Evolutionary conservation across 2,329 filamentous ascomycete species (phyloP).

Genomic region (Phaeoacremonium minimum): DNA sequence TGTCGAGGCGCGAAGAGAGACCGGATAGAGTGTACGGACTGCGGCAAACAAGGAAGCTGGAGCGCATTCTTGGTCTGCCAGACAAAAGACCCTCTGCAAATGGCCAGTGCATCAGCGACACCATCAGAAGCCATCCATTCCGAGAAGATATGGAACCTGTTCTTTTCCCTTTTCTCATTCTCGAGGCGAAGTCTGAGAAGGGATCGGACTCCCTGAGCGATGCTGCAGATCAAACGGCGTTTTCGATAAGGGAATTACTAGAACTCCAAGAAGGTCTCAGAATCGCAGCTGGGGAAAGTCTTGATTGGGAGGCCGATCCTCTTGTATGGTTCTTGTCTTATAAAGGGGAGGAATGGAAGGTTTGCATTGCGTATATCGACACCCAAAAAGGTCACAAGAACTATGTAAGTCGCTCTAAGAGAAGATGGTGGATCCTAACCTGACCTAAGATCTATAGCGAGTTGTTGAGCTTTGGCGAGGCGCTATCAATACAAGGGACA

Average conservation of each 20-base stretch:
- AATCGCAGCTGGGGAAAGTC: neutral
- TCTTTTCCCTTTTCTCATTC: neutral
- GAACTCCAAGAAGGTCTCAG: neutral
- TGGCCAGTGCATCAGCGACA: neutral
- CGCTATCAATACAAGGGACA: neutral
- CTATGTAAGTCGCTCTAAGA: no score
- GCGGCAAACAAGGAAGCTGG: neutral
- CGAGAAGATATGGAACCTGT: neutral
- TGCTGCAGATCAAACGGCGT: neutral
- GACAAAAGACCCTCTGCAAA: no score
- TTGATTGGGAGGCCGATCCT: neutral
- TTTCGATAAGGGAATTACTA: neutral
- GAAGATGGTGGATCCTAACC: no score
- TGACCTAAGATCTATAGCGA: no score
- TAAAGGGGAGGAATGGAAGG: neutral
- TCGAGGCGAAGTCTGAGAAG: neutral
- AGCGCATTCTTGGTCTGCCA: neutral
- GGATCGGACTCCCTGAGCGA: neutral
- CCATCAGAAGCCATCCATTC: neutral
- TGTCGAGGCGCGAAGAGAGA: no score
- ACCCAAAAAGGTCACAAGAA: neutral
- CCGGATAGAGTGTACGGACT: neutral
- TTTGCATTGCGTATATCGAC: neutral
- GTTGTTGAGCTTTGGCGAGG: neutral
- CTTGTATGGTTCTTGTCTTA: neutral